These are phyloP conservation scores for Marasmius oreades DNA, from an alignment of 1,284 basidiomycete genomes.

Conservation along the genomic window DNA sequence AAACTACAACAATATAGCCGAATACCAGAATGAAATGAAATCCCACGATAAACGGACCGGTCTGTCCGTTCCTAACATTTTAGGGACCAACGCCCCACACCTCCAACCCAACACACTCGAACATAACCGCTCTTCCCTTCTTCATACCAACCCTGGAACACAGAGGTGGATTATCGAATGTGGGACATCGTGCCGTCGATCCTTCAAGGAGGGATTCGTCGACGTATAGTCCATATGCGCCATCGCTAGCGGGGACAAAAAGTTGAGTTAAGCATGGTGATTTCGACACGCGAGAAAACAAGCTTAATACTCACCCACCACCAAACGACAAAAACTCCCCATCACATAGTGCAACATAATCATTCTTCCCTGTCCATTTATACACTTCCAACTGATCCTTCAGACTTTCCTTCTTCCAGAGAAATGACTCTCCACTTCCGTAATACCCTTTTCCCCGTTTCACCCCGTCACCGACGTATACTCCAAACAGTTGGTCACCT, in stretches of 20 bases:
- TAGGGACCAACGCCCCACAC: conserved; percentile 71
- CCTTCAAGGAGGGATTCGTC: conserved; percentile 82
- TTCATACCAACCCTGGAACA: conserved; percentile 47
- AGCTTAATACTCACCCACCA: conserved; percentile 66
- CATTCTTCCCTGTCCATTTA: conserved; percentile 88
- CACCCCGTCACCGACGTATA: conserved; percentile 76
- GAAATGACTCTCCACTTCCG: conserved; percentile 86
- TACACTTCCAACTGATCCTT: conserved; percentile 55
- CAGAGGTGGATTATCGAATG: conserved; percentile 85
- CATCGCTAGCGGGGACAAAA: conserved; percentile 51
- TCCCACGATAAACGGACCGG: too few species aligned
- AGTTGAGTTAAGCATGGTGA: neutral
- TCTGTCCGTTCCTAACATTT: too few species aligned
- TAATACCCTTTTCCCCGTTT: conserved; percentile 64
- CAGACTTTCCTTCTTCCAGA: conserved; percentile 58
- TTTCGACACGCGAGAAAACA: neutral
- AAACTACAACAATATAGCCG: too few species aligned
- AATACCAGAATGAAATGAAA: too few species aligned
- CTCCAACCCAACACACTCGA: conserved; percentile 84
- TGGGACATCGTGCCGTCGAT: conserved; percentile 79
- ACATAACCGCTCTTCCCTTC: conserved; percentile 52
- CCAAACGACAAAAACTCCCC: conserved; percentile 81
- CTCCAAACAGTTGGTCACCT: conserved; percentile 69
- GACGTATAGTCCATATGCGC: conserved; percentile 87
- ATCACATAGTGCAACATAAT: conserved; percentile 88